Conservation (phyloP, 305 asterid genomes). For the Ruellia speciosa region DNA sequence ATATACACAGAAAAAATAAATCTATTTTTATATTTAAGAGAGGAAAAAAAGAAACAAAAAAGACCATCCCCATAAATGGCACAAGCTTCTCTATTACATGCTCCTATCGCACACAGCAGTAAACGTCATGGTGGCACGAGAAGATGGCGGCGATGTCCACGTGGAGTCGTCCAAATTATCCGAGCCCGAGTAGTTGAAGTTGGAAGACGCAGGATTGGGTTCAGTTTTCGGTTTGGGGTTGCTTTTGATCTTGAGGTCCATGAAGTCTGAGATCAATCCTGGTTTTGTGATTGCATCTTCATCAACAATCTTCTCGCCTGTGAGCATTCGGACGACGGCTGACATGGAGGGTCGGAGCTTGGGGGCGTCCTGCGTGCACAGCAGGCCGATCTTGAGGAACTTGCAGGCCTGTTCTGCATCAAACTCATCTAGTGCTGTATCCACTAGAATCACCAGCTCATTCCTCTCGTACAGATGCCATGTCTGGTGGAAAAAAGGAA, state of each 20-base stretch:
- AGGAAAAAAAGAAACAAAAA: neutral
- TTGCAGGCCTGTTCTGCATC: slow-evolving; percentile 82
- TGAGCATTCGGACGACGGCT: slow-evolving; percentile 58
- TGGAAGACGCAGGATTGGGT: slow-evolving; percentile 18
- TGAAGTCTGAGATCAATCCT: slow-evolving; percentile 64
- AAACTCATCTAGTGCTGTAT: slow-evolving; percentile 50
- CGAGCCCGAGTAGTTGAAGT: slow-evolving; percentile 49
- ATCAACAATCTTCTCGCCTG: slow-evolving; percentile 39
- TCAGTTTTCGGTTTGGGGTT: slow-evolving; percentile 33
- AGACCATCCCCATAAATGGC: neutral
- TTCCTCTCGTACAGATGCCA: slow-evolving; percentile 66
- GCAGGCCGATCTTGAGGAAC: slow-evolving; percentile 70
- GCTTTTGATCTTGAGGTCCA: slow-evolving; percentile 69
- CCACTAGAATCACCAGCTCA: slow-evolving; percentile 58
- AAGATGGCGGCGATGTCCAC: slow-evolving; percentile 36
- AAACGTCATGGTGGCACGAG: slow-evolving; percentile 55
- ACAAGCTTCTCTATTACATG: slow-evolving; percentile 19
- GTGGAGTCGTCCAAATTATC: slow-evolving; percentile 36
- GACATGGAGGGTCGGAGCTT: slow-evolving; percentile 94
- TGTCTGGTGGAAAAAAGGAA: slow-evolving; percentile 31
- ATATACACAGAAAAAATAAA: too few species aligned
- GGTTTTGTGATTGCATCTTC: slow-evolving; percentile 40
- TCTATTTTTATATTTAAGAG: too few species aligned
- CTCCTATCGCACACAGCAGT: slow-evolving; percentile 48
- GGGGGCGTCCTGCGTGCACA: slow-evolving; percentile 81